A percentile compares a stretch with the other conserved stretches of the same genome.
Evolutionary conservation across 495 filamentous ascomycete genomes (phyloP).

Genomic region (Penicillium paxilli): DNA sequence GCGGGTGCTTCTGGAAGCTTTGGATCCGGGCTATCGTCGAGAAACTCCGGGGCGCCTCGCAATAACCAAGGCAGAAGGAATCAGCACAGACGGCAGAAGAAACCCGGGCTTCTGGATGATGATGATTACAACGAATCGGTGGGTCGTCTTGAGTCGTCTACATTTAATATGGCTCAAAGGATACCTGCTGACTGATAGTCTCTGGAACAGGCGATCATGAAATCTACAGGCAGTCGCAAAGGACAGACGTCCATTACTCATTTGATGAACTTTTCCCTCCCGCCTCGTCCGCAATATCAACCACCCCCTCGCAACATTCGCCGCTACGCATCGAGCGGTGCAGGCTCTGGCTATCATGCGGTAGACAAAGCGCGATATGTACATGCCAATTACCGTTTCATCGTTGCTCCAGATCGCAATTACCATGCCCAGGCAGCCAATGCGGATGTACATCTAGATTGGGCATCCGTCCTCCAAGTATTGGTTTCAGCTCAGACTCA

Average conservation of each 20-base stretch:
- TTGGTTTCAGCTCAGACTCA: slow-evolving; percentile 89
- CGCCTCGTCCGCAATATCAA: slow-evolving; percentile 70
- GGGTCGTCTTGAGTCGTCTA: slow-evolving; percentile 45
- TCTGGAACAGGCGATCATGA: slow-evolving; percentile 65
- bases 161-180: slow-evolving; percentile 3
- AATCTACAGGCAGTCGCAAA: slow-evolving; percentile 78
- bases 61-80: slow-evolving; percentile 75
- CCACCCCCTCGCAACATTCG: slow-evolving; percentile 56
- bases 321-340: slow-evolving; percentile 76
- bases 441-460: slow-evolving; percentile 88
- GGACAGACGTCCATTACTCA: slow-evolving; percentile 97
- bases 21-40: slow-evolving; percentile 59
- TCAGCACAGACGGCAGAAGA: slow-evolving; percentile 66
- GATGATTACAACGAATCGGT: slow-evolving; percentile 82
- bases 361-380: slow-evolving; percentile 94
- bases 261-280: slow-evolving; percentile 85
- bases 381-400: slow-evolving; percentile 96
- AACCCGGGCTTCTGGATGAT: slow-evolving; percentile 64
- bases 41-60: slow-evolving; percentile 51
- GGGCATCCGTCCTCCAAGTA: slow-evolving; percentile 87
- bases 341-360: slow-evolving; percentile 89
- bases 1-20: slow-evolving; percentile 63
- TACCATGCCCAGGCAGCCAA: slow-evolving; percentile 81
- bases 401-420: slow-evolving; percentile 79
- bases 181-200: slow-evolving; percentile 20